These are phyloP conservation scores for Xylariaceae sp. DNA, from an alignment of 2,329 filamentous ascomycete species.

Conservation along the genomic window DNA sequence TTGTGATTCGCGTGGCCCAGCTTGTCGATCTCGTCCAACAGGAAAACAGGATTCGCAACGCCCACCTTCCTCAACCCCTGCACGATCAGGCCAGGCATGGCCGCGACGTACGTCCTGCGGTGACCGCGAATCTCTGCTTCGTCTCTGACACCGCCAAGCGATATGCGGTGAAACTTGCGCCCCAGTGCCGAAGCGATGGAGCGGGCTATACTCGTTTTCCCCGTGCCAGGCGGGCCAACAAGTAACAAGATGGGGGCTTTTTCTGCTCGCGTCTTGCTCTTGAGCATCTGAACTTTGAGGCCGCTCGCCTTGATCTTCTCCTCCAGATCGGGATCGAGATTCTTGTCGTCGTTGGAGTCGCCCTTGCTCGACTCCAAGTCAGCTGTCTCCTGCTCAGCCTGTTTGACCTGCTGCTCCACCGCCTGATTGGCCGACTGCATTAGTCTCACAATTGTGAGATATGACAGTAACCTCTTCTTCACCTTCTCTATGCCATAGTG, in stretches of 20 bases:
- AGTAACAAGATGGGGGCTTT: conserved; percentile 94
- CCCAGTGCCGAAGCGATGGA: conserved; percentile 88
- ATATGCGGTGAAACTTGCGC: conserved; percentile 94
- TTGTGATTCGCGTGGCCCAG: conserved; percentile 85
- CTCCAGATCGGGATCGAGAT: conserved; percentile 29
- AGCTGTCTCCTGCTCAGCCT: conserved; percentile 51
- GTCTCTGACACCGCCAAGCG: conserved; percentile 87
- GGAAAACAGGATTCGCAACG: conserved; percentile 88
- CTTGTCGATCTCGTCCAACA: conserved; percentile 98
- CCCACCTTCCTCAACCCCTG: conserved; percentile 92
- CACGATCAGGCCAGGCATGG: conserved; percentile 96
- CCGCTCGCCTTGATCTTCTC: conserved; percentile 36
- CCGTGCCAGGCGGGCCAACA: conserved; percentile 86
- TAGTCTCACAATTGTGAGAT: conserved; percentile 88
- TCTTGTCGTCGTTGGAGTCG: conserved; percentile 19
- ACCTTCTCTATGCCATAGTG: conserved; percentile 96
- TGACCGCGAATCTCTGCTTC: conserved; percentile 96
- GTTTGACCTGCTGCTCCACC: conserved; percentile 69
- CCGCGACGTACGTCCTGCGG: conserved; percentile 90
- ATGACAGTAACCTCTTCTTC: conserved; percentile 92
- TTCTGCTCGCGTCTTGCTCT: conserved; percentile 79
- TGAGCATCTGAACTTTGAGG: conserved; percentile 66
- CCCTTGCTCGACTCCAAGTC: conserved; percentile 36
- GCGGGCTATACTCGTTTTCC: conserved; percentile 91
- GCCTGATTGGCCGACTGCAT: conserved; percentile 87